Evolutionary conservation across 2,329 filamentous ascomycete genomes (phyloP), one percentile per base, ranked within the genome.

Genomic region (Arachnomyces sp.): DNA sequence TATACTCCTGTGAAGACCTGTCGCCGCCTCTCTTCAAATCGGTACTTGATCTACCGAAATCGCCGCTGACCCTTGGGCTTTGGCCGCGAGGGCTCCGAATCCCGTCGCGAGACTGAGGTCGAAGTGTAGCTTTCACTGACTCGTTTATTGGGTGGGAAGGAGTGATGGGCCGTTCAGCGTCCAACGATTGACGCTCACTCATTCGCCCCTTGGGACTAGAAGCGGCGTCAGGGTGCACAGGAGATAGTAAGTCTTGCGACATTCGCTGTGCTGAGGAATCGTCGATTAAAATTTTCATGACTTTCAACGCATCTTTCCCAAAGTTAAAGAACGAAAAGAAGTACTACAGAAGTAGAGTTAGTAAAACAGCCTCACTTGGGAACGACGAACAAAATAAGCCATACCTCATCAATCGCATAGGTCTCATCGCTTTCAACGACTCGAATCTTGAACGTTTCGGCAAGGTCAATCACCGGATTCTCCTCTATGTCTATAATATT

Each of bases 291-390:
- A 78, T 77, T 46, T 78, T 84, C 38, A 98, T 70, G 2, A 92
- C 75, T 36, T 82, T 78, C 47, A 94, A 78, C 11, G 87, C 90
- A 52, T 95, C 86, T 53, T 84, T 80, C 5, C 88, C 88, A 47
- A 82, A 82, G 50, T 78, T 84, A 60, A 95, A 95, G 64, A 96
- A 96, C 0, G 89, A 92, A 61, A 98, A 96, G 60, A 93, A 96
- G 60, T 96, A 95, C 80, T 89, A 44, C 8, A 33, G 7, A n/a
- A 3, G 5, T n/a, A 14, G 30, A 35, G 12, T 35, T 13, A n/a
- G 9, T 29, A 56, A 36, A 59, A 54, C 34, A 28, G 28, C 15
- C 11, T 17, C 16, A 8, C 8, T 14, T 12, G 35, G 16, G n/a
- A 18, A 31, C 25, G 21, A 15, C 29, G 12, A 33, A 40, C 29